Evolutionary conservation across 2,329 filamentous ascomycete genomes (phyloP).

Genomic region (Clarireedia paspali): DNA sequence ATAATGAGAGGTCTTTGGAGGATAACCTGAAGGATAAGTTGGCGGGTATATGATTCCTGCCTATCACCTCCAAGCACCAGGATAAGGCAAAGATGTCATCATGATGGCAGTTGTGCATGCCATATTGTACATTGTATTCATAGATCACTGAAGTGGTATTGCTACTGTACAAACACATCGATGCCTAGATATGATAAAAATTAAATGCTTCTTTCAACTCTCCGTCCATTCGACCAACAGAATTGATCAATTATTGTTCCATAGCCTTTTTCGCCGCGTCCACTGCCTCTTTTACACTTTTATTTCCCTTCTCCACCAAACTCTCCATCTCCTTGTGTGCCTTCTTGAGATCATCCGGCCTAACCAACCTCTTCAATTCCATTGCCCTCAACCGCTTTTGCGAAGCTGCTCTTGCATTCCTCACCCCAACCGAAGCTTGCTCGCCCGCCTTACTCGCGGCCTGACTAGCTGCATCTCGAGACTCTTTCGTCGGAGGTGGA

Average conservation of each 20-base stretch:
- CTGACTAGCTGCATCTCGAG: conserved; percentile 32
- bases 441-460: conserved; percentile 29
- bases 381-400: conserved; percentile 31
- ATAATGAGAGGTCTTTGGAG: conserved; percentile 22
- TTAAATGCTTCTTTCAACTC: neutral
- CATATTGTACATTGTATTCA: conserved; percentile 9
- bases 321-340: conserved; percentile 33
- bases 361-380: conserved; percentile 28
- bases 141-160: neutral
- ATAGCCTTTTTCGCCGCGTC: conserved; percentile 31
- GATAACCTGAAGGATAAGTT: conserved; percentile 22
- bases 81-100: neutral
- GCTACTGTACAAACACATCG: conserved; percentile 13
- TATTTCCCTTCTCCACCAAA: conserved; percentile 29
- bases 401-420: conserved; percentile 28
- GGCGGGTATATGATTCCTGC: neutral
- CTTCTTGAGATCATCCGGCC: conserved; percentile 33
- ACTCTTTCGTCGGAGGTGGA: conserved; percentile 49
- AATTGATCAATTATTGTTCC: conserved; percentile 17
- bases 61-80: neutral
- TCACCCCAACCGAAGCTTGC: conserved; percentile 23
- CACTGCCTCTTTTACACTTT: conserved; percentile 31
- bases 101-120: conserved; percentile 1
- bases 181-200: neutral
- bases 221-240: neutral